A percentile compares a stretch with the other conserved stretches of the same genome.
Conservation (phyloP, 768 basidiomycete genomes). For the Pulveroboletus sp. region DNA sequence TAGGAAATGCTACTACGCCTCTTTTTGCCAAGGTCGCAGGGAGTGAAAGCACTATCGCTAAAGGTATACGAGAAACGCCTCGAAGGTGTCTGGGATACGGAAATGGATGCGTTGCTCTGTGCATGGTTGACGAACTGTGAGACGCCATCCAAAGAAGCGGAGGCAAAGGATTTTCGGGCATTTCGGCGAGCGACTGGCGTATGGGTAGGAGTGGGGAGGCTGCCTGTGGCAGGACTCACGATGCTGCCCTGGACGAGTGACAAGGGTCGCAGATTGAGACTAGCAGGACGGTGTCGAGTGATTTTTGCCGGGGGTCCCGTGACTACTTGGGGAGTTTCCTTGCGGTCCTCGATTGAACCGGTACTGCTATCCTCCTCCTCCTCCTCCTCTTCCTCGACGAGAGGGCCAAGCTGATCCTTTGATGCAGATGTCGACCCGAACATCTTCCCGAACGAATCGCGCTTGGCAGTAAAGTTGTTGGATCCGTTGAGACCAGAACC, state of each 20-base stretch:
- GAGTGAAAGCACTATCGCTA: slow-evolving; percentile 22
- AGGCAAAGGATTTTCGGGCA: slow-evolving; percentile 36
- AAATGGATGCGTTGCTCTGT: not conserved
- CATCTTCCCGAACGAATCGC: slow-evolving; percentile 79
- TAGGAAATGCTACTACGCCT: slow-evolving; percentile 77
- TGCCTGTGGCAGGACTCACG: slow-evolving; percentile 31
- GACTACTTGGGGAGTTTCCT: slow-evolving; percentile 23
- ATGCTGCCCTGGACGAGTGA: slow-evolving; percentile 61
- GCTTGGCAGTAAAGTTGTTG: slow-evolving; percentile 53
- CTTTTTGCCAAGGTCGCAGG: slow-evolving; percentile 31
- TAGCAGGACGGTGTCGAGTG: slow-evolving; percentile 63
- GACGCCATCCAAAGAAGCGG: slow-evolving; percentile 16
- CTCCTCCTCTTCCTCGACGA: slow-evolving; percentile 86
- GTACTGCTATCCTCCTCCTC: slow-evolving; percentile 65
- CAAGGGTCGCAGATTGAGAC: slow-evolving; percentile 65
- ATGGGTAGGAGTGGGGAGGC: slow-evolving; percentile 52
- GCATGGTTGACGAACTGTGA: slow-evolving; percentile 11
- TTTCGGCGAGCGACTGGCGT: slow-evolving; percentile 46
- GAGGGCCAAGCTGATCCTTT: slow-evolving; percentile 76
- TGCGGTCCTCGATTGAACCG: slow-evolving; percentile 3
- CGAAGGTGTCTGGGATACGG: slow-evolving; percentile 10
- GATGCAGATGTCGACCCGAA: slow-evolving; percentile 56
- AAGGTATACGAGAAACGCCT: slow-evolving; percentile 27
- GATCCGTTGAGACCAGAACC: slow-evolving; percentile 39
- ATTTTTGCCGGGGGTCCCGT: slow-evolving; percentile 37